phyloP scores from a whole-genome alignment of 441 rosid species.

The Macaranga tanarius region DNA sequence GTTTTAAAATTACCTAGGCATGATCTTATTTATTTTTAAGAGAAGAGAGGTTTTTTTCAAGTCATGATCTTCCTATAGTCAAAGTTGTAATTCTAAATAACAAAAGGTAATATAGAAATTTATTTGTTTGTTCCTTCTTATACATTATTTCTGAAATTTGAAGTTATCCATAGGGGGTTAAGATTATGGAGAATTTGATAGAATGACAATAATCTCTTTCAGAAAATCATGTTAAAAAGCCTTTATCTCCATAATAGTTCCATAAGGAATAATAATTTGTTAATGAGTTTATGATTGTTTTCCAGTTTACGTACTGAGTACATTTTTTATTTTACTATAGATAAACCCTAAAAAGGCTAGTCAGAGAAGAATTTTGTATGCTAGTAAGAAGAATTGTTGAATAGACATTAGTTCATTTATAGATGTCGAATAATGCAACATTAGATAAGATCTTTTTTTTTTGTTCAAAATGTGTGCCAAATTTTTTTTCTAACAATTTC shows the following conservation, averaged over 20 bases:
- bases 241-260: slow-evolving; percentile 12
- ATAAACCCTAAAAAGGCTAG: slow-evolving; percentile 85
- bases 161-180: too few species aligned
- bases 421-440: background rate
- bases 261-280: background rate
- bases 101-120: too few species aligned
- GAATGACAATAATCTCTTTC: too few species aligned
- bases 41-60: too few species aligned
- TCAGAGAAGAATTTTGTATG: slow-evolving; percentile 85
- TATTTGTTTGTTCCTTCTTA: too few species aligned
- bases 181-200: too few species aligned
- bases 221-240: too few species aligned
- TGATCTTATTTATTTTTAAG: too few species aligned
- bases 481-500: background rate
- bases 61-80: too few species aligned
- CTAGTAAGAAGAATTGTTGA: slow-evolving; percentile 62
- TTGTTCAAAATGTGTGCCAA: background rate
- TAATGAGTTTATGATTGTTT: slow-evolving; percentile 7
- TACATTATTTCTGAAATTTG: too few species aligned
- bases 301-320: slow-evolving; percentile 17
- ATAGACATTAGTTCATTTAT: slow-evolving; percentile 49
- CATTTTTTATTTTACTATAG: slow-evolving; percentile 46
- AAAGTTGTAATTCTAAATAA: too few species aligned
- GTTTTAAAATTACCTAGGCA: too few species aligned
- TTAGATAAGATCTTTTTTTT: background rate